A percentile compares a stretch with the other conserved stretches of the same genome.
phyloP scores from a whole-genome alignment of 495 filamentous ascomycete genomes.

The Penicillium canariense region DNA sequence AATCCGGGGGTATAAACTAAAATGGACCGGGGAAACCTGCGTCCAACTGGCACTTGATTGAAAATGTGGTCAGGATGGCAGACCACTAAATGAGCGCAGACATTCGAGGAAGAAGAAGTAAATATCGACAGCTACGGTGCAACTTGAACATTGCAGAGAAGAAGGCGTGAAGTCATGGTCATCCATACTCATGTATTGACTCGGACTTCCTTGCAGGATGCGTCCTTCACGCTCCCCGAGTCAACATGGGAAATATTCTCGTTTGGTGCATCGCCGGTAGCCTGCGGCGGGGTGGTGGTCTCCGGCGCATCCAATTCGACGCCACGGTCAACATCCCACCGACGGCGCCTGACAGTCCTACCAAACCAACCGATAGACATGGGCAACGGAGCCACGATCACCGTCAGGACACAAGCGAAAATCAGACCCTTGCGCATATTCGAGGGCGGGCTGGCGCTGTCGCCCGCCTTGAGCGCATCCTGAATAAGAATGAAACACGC shows the following conservation, averaged over 20 bases:
- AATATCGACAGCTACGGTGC: background rate
- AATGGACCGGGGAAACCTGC: background rate
- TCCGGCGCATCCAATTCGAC: slow-evolving; percentile 22
- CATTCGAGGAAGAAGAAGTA: background rate
- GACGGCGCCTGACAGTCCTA: slow-evolving; percentile 48
- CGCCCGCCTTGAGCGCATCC: slow-evolving; percentile 69
- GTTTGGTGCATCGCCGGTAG: background rate
- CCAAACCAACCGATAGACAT: slow-evolving; percentile 67
- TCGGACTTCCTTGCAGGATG: background rate
- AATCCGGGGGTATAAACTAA: background rate
- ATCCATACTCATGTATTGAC: background rate
- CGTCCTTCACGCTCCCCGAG: background rate
- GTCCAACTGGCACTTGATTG: background rate
- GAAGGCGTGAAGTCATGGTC: background rate
- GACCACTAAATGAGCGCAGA: background rate
- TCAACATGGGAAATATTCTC: slow-evolving; percentile 4
- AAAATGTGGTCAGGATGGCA: background rate
- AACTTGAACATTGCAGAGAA: background rate
- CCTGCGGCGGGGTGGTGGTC: background rate
- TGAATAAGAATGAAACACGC: slow-evolving; percentile 80
- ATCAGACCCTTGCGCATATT: slow-evolving; percentile 75
- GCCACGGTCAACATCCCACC: slow-evolving; percentile 57
- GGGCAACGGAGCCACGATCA: slow-evolving; percentile 63
- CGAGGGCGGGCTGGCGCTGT: slow-evolving; percentile 51
- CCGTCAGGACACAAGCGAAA: slow-evolving; percentile 70